phyloP scores from a whole-genome alignment of 2,329 filamentous ascomycete species.

The Cercospora zeina region DNA sequence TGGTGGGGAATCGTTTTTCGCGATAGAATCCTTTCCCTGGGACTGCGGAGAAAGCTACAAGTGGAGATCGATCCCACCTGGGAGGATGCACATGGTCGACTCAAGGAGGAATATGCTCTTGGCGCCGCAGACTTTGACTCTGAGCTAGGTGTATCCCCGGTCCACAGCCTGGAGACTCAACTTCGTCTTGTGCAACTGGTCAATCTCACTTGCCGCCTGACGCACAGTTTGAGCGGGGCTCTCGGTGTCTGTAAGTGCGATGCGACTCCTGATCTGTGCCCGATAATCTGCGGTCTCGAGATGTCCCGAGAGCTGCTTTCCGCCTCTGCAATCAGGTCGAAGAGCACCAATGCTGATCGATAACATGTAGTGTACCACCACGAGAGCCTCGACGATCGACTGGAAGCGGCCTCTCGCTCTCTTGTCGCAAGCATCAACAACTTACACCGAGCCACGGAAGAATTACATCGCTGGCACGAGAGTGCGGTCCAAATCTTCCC shows the following conservation, averaged over 20 bases:
- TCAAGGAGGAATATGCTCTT: constrained; percentile 22
- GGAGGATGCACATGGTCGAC: constrained; percentile 13
- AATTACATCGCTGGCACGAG: constrained; percentile 26
- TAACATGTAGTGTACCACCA: constrained; percentile 19
- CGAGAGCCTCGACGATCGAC: constrained; percentile 27
- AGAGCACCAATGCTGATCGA: not conserved
- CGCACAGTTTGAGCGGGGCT: constrained; percentile 21
- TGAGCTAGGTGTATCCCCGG: constrained; percentile 26
- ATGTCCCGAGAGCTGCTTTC: not conserved
- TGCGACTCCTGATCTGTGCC: too few relatives aligned
- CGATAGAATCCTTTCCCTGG: constrained; percentile 26
- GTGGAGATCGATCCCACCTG: constrained; percentile 23
- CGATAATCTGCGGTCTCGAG: too few relatives aligned
- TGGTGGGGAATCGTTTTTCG: constrained; percentile 30
- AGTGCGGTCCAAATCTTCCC: constrained; percentile 24
- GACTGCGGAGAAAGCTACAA: constrained; percentile 24
- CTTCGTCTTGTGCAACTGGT: constrained; percentile 23
- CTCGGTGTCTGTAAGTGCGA: constrained; percentile 10
- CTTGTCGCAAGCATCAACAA: constrained; percentile 19
- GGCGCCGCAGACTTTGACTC: constrained; percentile 24
- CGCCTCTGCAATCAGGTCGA: not conserved
- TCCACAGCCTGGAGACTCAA: constrained; percentile 28
- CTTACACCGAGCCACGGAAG: constrained; percentile 22
- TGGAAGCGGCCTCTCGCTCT: constrained; percentile 21
- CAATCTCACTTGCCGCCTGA: constrained; percentile 21